Evolutionary conservation across 495 filamentous ascomycete genomes (phyloP), one percentile per base, ranked within the genome.

Genomic region (Cryomyces minteri): DNA sequence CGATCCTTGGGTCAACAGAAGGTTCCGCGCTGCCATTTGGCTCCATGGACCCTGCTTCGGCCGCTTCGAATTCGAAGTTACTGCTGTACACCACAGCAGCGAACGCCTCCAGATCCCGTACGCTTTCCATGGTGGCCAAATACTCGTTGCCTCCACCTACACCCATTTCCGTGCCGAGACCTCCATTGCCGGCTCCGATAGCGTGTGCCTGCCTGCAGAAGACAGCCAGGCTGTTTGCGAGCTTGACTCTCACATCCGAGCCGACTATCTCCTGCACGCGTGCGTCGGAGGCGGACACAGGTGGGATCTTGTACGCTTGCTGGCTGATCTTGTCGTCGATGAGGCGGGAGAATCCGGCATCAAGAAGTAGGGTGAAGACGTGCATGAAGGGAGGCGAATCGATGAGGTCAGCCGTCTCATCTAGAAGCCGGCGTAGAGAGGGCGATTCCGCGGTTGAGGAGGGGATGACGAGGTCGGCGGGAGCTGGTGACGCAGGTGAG

Each of bases 401-500:
- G 52, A 98, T 82, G 12, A 96, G 69, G 60, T 98, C 90, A 18
- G 90, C 80, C 7, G 90, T 95, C 63, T 96, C 90, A 55, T 96
- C 87, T 1, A 98, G 68, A n/a, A 99, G 73, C 43, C 82, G 78
- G 42, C 88, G 82, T 51, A 96, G 74, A 31, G 70, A 66, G 40
- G 73, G 68, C 9, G 71, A 58, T 25, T 25, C 18, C 18, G 18
- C 18, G 6, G 69, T 61, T 11, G 66, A 67, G 65, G 60, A 5
- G 60, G 62, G 38, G 2, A 25, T 25, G 18, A 25, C 18, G 8
- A 45, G 25, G 63, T 52, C 4, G 58, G 59, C 48, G 46, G 39
- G 32, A n/a, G 55, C 47, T 6, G 49, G 42, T 7, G 31, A 18
- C 34, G 48, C 14, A 1, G 47, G 38, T 18, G 47, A 44, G 29